Conservation (phyloP, 1,284 basidiomycete genomes). For the Cryptococcus jaspeensis region DNA sequence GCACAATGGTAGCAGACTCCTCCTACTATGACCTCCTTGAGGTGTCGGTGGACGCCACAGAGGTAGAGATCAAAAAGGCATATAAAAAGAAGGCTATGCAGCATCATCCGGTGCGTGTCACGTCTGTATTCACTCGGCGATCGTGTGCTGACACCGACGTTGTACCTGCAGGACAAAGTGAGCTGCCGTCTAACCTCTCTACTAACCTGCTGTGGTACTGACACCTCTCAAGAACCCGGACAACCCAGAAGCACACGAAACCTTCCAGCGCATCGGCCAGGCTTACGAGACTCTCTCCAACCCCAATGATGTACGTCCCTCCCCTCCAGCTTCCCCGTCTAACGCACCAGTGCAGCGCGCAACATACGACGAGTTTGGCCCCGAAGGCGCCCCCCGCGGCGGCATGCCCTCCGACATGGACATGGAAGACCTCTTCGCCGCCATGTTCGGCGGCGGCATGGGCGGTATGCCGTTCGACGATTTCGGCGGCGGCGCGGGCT, state of each 20-base stretch:
- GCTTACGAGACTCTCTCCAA: constrained; percentile 89
- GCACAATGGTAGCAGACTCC: constrained; percentile 44
- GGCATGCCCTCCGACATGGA: constrained; percentile 58
- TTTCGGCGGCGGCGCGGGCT: constrained; percentile 49
- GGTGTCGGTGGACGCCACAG: constrained; percentile 65
- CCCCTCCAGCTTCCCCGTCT: neutral
- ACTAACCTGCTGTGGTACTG: neutral
- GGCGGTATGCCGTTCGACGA: constrained; percentile 55
- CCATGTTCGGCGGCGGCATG: constrained; percentile 63
- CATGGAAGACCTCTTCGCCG: constrained; percentile 69
- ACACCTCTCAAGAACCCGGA: constrained; percentile 44
- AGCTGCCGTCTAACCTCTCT: constrained; percentile 6
- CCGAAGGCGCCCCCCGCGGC: constrained; percentile 54
- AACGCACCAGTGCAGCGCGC: constrained; percentile 57
- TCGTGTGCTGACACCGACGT: neutral
- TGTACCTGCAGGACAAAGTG: constrained; percentile 55
- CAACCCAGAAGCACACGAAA: constrained; percentile 60
- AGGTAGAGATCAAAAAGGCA: constrained; percentile 83
- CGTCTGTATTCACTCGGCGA: neutral
- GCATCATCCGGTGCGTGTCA: constrained; percentile 73
- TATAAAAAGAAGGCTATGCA: constrained; percentile 89
- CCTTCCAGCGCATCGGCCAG: constrained; percentile 83
- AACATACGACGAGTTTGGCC: constrained; percentile 77
- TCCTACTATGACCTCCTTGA: constrained; percentile 72
- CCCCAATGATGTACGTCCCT: constrained; percentile 54